These are phyloP conservation scores for Tremellales sp. DNA, from an alignment of 1,284 basidiomycete species.

Conservation along the genomic window DNA sequence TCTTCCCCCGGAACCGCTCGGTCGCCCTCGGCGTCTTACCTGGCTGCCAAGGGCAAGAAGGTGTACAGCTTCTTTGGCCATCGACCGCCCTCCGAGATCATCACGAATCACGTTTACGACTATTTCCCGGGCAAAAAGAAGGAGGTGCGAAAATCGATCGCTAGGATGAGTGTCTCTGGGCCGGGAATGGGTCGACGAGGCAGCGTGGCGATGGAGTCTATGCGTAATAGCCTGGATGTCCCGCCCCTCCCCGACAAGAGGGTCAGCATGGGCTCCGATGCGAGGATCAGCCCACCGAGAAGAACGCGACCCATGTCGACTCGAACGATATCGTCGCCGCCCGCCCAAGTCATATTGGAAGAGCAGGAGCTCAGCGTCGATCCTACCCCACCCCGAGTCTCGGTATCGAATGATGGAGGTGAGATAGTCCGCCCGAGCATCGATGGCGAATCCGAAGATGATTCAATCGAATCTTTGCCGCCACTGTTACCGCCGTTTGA, in stretches of 20 bases:
- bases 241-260: conserved; percentile 1
- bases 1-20: conserved; percentile 39
- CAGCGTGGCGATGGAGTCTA: not conserved
- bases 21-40: conserved; percentile 45
- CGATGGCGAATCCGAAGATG: conserved; percentile 18
- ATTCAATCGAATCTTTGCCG: conserved; percentile 23
- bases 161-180: conserved; percentile 63
- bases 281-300: conserved; percentile 4
- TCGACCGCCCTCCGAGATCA: conserved; percentile 92
- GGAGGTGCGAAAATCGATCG: conserved; percentile 76
- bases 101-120: conserved; percentile 90
- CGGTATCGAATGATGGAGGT: conserved; percentile 34
- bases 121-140: conserved; percentile 94
- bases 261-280: conserved; percentile 4
- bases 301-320: conserved; percentile 21
- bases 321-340: conserved; percentile 19
- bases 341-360: conserved; percentile 37
- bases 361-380: conserved; percentile 22
- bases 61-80: conserved; percentile 98
- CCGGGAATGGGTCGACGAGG: not conserved
- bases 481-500: conserved; percentile 76
- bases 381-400: conserved; percentile 29
- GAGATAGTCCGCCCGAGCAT: conserved; percentile 8
- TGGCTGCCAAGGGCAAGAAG: conserved; percentile 47
- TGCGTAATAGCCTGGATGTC: not conserved